Base-by-base conservation (phyloP, 1,284 basidiomycete genomes). In the Sanghuangporus weigelae region DNA sequence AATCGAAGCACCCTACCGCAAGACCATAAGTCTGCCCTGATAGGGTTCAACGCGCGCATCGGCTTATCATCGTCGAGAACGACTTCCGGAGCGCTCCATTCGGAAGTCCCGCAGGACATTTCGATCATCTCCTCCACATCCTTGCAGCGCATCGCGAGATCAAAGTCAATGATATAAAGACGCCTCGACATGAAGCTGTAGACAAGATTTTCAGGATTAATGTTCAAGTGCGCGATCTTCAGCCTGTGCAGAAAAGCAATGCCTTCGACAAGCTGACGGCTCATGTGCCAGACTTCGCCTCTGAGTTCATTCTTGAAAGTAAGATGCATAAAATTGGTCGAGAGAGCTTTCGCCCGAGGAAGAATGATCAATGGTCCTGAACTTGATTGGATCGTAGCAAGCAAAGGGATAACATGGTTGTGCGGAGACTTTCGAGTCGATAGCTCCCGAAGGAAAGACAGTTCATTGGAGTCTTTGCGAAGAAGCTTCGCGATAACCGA, bases 191-290 rank as follows among this genome's bases (percentile, higher is more conserved):
- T 31, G 42, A n/a, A n/a, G n/a, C 23, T 2, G 2, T 38, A 56
- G 21, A 60, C 57, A 26, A 62, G 51, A 57, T 60, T 60, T 1
- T 26, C 26, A n/a, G 60, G 60, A 3, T 46, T 55, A 7, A 62
- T 57, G 11, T 62, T 56, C 56, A 39, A 1, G 39, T 62, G 60
- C 1, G 54, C 60, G 23, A 62, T 62, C 7, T 26, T 36, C 5
- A 12, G 31, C 53, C 42, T 16, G 23, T 62, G 60, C 10, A 62
- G 51, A 42, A 42, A 62, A 14, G 35, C 23, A 57, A 57, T 14
- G 2, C 60, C 60, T 19, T 23, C 35, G 16, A 62, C 21, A 7
- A 62, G 54, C 36, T 54, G 8, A 12, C 49, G 59, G 35, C 59
- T 59, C 39, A 56, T 3, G 11, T 16, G 54, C 14, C 14, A 3